Evolutionary conservation across 768 basidiomycete species (phyloP).

Genomic region (Termitomyces sp.): DNA sequence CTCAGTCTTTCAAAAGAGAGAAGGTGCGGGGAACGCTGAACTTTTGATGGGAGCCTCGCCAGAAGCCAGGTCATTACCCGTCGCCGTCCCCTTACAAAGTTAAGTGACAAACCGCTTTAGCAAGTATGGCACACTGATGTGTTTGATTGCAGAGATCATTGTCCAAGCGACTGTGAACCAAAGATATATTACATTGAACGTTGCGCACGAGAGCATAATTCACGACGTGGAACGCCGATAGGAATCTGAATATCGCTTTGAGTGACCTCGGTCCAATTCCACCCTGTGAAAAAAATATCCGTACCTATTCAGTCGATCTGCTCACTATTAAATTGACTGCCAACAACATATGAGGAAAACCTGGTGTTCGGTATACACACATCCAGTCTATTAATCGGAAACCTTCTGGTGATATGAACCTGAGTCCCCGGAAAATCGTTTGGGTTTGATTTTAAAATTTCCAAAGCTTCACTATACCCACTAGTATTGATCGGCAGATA

Average conservation of each 20-base stretch:
- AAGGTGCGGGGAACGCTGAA: background rate
- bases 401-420: background rate
- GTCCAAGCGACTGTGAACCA: background rate
- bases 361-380: background rate
- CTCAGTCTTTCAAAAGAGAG: background rate
- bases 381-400: background rate
- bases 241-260: background rate
- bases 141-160: background rate
- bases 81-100: no score
- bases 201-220: background rate
- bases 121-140: background rate
- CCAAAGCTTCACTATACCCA: background rate
- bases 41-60: background rate
- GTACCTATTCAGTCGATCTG: background rate
- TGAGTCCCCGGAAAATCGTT: background rate
- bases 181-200: background rate
- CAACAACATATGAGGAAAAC: background rate
- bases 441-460: background rate
- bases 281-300: background rate
- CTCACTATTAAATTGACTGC: background rate
- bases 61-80: background rate
- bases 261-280: background rate
- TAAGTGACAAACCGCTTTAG: background rate
- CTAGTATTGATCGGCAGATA: background rate
- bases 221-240: background rate